These are phyloP conservation scores for Leishmania aethiopica DNA, from an alignment of 208 protist genomes.

Conservation along the genomic window DNA sequence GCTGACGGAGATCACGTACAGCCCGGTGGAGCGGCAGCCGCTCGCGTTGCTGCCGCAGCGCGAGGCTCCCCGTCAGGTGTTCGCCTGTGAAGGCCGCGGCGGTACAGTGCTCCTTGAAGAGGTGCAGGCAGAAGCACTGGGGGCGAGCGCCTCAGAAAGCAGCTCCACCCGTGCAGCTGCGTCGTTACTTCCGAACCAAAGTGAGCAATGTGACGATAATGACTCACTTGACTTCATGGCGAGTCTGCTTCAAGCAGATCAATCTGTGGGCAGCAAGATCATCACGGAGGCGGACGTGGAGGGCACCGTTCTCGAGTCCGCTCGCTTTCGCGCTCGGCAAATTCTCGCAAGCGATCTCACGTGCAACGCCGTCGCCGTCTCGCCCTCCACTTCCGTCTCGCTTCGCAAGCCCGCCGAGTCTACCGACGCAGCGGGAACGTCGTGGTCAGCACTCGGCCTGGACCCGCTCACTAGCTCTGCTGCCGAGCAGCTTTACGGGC, in stretches of 20 bases:
- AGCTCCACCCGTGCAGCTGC: neutral
- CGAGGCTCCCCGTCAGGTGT: slow-evolving; percentile 26
- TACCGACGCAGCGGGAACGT: slow-evolving; percentile 38
- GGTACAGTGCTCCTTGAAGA: slow-evolving; percentile 51
- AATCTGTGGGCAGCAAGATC: slow-evolving; percentile 56
- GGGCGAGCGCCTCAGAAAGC: neutral
- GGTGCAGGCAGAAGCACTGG: neutral
- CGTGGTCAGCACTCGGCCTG: slow-evolving; percentile 61
- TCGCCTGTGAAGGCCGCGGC: slow-evolving; percentile 53
- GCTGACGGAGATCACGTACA: slow-evolving; percentile 64
- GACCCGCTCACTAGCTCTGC: slow-evolving; percentile 48
- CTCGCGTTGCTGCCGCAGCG: slow-evolving; percentile 52
- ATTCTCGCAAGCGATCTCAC: slow-evolving; percentile 52
- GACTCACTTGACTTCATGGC: slow-evolving; percentile 21
- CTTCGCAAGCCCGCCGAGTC: slow-evolving; percentile 22
- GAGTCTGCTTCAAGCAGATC: slow-evolving; percentile 22
- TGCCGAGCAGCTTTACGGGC: slow-evolving; percentile 47
- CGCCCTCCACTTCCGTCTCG: neutral
- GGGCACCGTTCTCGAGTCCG: slow-evolving; percentile 64
- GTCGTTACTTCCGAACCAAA: neutral
- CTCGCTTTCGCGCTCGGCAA: slow-evolving; percentile 38
- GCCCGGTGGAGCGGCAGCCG: slow-evolving; percentile 70
- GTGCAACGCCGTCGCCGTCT: neutral
- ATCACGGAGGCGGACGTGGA: slow-evolving; percentile 49
- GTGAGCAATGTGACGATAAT: neutral